These are phyloP conservation scores for Phaffia tasmanica DNA, from an alignment of 768 basidiomycete species.

Conservation along the genomic window DNA sequence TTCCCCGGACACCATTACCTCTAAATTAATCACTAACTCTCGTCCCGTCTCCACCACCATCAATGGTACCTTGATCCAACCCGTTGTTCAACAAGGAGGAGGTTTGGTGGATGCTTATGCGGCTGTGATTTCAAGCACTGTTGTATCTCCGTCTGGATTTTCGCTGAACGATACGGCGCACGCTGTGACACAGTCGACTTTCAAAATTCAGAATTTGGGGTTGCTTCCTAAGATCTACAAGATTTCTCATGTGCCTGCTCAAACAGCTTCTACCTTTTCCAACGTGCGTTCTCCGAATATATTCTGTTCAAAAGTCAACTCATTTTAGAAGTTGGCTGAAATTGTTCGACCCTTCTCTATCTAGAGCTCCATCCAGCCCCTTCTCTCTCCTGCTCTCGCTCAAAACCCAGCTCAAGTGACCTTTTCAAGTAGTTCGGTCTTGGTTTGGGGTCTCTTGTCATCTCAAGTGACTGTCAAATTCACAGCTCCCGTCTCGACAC, in stretches of 20 bases:
- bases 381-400: slow-evolving; percentile 4
- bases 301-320: too few species aligned
- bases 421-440: slow-evolving; percentile 14
- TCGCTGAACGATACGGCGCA: slow-evolving; percentile 55
- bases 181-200: slow-evolving; percentile 32
- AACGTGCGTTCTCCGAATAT: not conserved
- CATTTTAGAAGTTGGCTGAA: too few species aligned
- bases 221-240: slow-evolving; percentile 39
- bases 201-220: slow-evolving; percentile 46
- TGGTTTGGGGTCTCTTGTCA: not conserved
- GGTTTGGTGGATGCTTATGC: slow-evolving; percentile 47
- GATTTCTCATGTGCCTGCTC: slow-evolving; percentile 50
- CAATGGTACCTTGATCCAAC: slow-evolving; percentile 30
- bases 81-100: slow-evolving; percentile 33
- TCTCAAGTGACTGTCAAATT: slow-evolving; percentile 13
- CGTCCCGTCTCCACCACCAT: slow-evolving; percentile 27
- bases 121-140: slow-evolving; percentile 47
- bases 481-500: slow-evolving; percentile 14
- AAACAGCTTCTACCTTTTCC: slow-evolving; percentile 45
- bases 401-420: slow-evolving; percentile 8
- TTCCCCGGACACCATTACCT: slow-evolving; percentile 27
- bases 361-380: not conserved
- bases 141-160: slow-evolving; percentile 51
- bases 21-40: slow-evolving; percentile 32
- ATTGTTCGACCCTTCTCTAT: not conserved